These are phyloP conservation scores for Aureobasidium sp. DNA, from an alignment of 2,329 filamentous ascomycete genomes.

Conservation along the genomic window DNA sequence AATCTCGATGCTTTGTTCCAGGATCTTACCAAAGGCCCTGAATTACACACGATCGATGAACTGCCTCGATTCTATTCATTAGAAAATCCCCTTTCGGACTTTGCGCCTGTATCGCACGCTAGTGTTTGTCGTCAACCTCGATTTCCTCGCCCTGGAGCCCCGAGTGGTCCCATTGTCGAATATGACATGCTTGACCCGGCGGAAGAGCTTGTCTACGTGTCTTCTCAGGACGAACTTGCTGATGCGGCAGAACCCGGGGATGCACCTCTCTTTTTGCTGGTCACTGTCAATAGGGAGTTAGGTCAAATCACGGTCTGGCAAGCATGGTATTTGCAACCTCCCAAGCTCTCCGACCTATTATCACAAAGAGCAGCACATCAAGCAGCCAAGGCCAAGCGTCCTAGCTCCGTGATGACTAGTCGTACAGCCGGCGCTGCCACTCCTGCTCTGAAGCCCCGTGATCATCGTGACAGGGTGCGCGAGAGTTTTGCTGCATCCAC, in stretches of 20 bases:
- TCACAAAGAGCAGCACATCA: constrained; percentile 34
- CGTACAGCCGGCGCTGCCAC: constrained; percentile 65
- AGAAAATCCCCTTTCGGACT: constrained; percentile 76
- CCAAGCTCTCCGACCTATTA: constrained; percentile 42
- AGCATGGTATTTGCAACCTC: constrained; percentile 66
- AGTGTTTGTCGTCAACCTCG: constrained; percentile 18
- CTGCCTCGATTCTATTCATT: constrained; percentile 75
- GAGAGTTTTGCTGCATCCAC: constrained; percentile 65
- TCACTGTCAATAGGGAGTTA: constrained; percentile 73
- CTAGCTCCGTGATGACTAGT: constrained; percentile 59
- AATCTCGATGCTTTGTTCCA: constrained; percentile 26
- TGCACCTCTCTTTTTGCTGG: constrained; percentile 58
- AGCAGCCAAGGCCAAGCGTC: constrained; percentile 49
- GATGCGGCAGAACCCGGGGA: constrained; percentile 39
- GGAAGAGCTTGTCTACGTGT: constrained; percentile 80
- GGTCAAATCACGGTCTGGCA: constrained; percentile 81
- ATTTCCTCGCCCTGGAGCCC: constrained; percentile 12
- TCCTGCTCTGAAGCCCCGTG: constrained; percentile 55
- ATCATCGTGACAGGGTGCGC: constrained; percentile 56
- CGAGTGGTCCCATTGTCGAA: constrained; percentile 35
- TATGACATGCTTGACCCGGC: constrained; percentile 61
- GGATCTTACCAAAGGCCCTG: constrained; percentile 19
- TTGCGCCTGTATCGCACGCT: constrained; percentile 69
- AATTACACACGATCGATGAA: constrained; percentile 34
- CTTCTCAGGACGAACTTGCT: constrained; percentile 53